Conservation (phyloP, 1,284 basidiomycete genomes). For the Trichosporon sp. region DNA sequence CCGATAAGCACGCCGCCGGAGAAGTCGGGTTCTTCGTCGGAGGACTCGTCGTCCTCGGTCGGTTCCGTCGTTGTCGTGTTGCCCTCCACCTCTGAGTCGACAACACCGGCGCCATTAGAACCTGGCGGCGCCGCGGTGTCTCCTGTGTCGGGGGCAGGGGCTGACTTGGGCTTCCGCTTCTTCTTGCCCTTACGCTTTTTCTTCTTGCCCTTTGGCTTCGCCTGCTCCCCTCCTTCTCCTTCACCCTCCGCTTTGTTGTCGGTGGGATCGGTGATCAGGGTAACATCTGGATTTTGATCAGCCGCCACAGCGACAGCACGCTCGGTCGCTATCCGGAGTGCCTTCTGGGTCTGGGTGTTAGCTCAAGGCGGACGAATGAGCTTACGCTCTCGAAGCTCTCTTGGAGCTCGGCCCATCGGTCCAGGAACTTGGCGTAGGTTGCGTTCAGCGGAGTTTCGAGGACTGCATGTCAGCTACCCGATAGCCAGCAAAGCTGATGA, state of each 20-base stretch:
- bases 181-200: not conserved
- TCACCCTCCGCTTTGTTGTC: not conserved
- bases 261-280: not conserved
- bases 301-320: not conserved
- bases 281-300: not conserved
- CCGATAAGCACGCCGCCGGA: conserved; percentile 14
- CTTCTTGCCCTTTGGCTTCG: not conserved
- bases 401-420: not conserved
- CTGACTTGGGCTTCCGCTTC: not conserved
- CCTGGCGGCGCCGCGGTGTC: too few relatives aligned
- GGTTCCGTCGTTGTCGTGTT: not conserved
- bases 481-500: not conserved
- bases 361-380: not conserved
- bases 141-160: not conserved
- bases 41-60: not conserved
- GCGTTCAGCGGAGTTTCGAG: conserved; percentile 3
- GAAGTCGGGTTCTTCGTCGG: conserved; percentile 10
- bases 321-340: conserved; percentile 5
- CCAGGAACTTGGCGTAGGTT: not conserved
- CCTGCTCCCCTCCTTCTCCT: not conserved
- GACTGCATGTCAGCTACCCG: not conserved
- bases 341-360: not conserved
- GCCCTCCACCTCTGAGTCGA: not conserved
- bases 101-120: not conserved
- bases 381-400: not conserved